A percentile compares a stretch with the other conserved stretches of the same genome.
Evolutionary conservation across 768 basidiomycete genomes (phyloP).

Genomic region (Pleurotus ostreatus): DNA sequence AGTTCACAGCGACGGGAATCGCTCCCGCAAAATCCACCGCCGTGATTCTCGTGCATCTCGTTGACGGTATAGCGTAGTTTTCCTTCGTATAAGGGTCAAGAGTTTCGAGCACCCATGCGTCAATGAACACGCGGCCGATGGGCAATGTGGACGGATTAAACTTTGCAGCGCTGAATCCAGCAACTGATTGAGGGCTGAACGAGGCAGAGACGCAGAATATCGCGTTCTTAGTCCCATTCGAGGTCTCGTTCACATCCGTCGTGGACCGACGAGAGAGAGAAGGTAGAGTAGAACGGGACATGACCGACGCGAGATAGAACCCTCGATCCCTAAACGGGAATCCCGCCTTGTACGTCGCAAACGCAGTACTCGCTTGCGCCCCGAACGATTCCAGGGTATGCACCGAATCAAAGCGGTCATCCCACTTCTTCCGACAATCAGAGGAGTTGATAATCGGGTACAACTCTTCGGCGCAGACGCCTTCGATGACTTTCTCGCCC

Average conservation of each 20-base stretch:
- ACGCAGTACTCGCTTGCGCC: constrained; percentile 65
- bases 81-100: constrained; percentile 93
- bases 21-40: constrained; percentile 86
- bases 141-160: constrained; percentile 76
- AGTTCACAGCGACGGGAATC: constrained; percentile 80
- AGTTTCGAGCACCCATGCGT: constrained; percentile 96
- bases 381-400: constrained; percentile 74
- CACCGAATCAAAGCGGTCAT: constrained; percentile 76
- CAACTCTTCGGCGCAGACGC: constrained; percentile 90
- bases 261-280: constrained; percentile 38
- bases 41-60: constrained; percentile 78
- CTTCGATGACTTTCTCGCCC: constrained; percentile 89
- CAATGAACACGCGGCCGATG: constrained; percentile 77
- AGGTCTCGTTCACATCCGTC: constrained; percentile 34
- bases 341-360: constrained; percentile 68
- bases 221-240: constrained; percentile 48
- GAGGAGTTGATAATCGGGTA: constrained; percentile 66
- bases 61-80: constrained; percentile 92
- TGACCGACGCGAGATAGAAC: constrained; percentile 74
- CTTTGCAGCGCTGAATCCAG: constrained; percentile 54
- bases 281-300: constrained; percentile 51
- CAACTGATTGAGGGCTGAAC: constrained; percentile 60
- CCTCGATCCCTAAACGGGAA: constrained; percentile 92
- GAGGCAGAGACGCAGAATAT: constrained; percentile 85
- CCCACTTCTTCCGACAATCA: constrained; percentile 79